Evolutionary conservation across 257 asterid species (phyloP).

Genomic region (Ehretia macrophylla): DNA sequence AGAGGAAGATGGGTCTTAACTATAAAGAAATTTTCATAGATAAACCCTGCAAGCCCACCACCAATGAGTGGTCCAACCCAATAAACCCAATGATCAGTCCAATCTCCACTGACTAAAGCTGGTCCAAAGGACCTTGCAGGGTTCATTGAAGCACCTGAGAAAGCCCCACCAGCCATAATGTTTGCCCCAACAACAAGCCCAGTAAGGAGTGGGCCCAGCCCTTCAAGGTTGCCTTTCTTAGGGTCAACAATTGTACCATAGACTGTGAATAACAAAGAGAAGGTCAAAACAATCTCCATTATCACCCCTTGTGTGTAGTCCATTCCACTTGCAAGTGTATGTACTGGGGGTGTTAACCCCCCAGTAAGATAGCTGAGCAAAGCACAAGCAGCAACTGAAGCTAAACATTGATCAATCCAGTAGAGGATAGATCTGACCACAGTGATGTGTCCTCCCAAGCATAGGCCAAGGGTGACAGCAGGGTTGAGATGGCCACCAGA

Average conservation of each 20-base stretch:
- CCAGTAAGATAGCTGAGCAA: conserved; percentile 71
- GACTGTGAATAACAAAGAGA: conserved; percentile 74
- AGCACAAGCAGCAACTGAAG: conserved; percentile 89
- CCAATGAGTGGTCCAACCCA: conserved; percentile 96
- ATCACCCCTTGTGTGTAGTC: conserved; percentile 58
- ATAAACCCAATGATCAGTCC: conserved; percentile 94
- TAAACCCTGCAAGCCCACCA: conserved; percentile 80
- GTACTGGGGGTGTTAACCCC: conserved; percentile 73
- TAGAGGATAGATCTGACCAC: conserved; percentile 70
- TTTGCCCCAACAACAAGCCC: conserved; percentile 92
- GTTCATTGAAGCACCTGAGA: conserved; percentile 94
- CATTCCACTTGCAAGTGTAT: conserved; percentile 71
- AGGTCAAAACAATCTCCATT: conserved; percentile 83
- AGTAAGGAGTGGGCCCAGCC: conserved; percentile 81
- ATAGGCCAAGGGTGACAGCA: conserved; percentile 84
- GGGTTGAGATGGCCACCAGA: conserved; percentile 97
- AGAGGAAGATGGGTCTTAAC: conserved; percentile 53
- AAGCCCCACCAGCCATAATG: conserved; percentile 94
- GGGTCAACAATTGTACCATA: conserved; percentile 94
- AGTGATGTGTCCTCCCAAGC: conserved; percentile 83
- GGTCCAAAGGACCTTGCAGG: conserved; percentile 95
- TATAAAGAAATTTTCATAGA: conserved; percentile 75
- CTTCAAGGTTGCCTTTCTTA: conserved; percentile 71
- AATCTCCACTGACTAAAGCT: conserved; percentile 72
- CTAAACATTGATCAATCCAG: conserved; percentile 78